These are phyloP conservation scores for Microthlaspi erraticum DNA, from an alignment of 345 rosid genomes.

Conservation along the genomic window DNA sequence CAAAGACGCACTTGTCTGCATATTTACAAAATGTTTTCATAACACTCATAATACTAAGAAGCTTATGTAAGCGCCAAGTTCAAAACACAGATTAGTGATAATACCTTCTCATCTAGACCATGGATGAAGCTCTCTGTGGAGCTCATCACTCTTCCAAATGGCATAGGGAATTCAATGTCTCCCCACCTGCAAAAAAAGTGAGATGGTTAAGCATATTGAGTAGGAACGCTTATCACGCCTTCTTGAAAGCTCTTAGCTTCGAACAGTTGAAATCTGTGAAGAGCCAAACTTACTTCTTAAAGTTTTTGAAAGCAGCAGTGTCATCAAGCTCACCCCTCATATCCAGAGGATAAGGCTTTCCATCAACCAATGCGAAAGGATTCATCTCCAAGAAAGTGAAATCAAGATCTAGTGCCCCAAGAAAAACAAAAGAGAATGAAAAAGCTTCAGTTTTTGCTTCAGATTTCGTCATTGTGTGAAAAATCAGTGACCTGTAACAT, in stretches of 20 bases:
- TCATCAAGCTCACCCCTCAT: conserved; percentile 99
- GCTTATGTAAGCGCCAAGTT: background rate
- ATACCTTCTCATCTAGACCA: conserved; percentile 95
- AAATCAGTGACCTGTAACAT: conserved; percentile 19
- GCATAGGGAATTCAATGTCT: conserved; percentile 85
- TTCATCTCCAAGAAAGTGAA: conserved; percentile 99
- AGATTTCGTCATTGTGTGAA: background rate
- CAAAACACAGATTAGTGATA: background rate
- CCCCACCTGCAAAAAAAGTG: conserved; percentile 75
- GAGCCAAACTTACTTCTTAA: conserved; percentile 68
- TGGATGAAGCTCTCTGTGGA: conserved; percentile 86
- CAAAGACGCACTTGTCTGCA: conserved; percentile 96
- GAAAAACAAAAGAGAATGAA: background rate
- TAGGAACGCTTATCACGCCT: conserved; percentile 2
- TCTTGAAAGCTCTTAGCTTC: background rate
- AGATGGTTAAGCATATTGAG: conserved; percentile 19
- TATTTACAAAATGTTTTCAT: background rate
- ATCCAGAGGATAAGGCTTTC: conserved; percentile 96
- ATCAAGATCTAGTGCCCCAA: conserved; percentile 71
- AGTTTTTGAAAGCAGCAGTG: conserved; percentile 98
- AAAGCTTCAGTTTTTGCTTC: conserved; percentile 9
- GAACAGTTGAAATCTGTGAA: background rate
- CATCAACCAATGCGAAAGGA: conserved; percentile 87
- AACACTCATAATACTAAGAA: background rate
- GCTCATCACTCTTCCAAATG: conserved; percentile 97